A percentile compares a stretch with the other conserved stretches of the same genome.
Evolutionary conservation across 768 basidiomycete species (phyloP).

Genomic region (Gautieria morchelliformis): DNA sequence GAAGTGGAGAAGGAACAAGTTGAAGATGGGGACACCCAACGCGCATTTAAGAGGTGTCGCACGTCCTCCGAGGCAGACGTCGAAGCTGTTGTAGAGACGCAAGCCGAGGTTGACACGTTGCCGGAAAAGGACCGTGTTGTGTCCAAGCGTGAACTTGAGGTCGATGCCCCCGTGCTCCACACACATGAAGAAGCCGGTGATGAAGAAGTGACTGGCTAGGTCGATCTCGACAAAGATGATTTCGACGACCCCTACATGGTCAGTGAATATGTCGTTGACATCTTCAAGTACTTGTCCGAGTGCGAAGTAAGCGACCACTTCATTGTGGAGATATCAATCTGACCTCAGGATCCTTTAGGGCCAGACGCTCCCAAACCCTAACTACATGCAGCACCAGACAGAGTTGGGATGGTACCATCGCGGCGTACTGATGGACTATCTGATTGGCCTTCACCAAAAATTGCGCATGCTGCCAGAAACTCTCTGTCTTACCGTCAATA

Average conservation of each 20-base stretch:
- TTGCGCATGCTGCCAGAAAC: conserved; percentile 87
- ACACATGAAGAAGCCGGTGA: conserved; percentile 42
- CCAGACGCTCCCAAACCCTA: conserved; percentile 68
- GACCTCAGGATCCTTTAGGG: conserved; percentile 25
- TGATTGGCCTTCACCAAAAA: conserved; percentile 81
- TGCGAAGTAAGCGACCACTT: conserved; percentile 52
- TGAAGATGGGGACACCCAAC: conserved; percentile 24
- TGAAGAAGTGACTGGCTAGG: conserved; percentile 48
- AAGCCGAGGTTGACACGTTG: conserved; percentile 23
- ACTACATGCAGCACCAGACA: conserved; percentile 78
- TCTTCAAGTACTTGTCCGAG: conserved; percentile 83
- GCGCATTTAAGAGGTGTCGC: conserved; percentile 64
- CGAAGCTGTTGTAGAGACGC: conserved; percentile 24
- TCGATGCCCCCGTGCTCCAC: conserved; percentile 13
- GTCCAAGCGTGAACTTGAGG: conserved; percentile 24
- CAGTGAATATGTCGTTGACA: conserved; percentile 89
- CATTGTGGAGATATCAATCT: neutral
- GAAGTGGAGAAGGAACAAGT: neutral
- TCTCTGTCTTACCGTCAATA: conserved; percentile 80
- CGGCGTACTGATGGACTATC: conserved; percentile 84
- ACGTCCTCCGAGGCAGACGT: conserved; percentile 52
- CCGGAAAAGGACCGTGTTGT: conserved; percentile 34
- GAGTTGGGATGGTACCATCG: conserved; percentile 88
- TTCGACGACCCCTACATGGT: conserved; percentile 95
- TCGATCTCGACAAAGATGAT: conserved; percentile 88